Evolutionary conservation across 768 basidiomycete genomes (phyloP), one percentile per base, ranked within the genome.

Genomic region (Trametes cingulata): DNA sequence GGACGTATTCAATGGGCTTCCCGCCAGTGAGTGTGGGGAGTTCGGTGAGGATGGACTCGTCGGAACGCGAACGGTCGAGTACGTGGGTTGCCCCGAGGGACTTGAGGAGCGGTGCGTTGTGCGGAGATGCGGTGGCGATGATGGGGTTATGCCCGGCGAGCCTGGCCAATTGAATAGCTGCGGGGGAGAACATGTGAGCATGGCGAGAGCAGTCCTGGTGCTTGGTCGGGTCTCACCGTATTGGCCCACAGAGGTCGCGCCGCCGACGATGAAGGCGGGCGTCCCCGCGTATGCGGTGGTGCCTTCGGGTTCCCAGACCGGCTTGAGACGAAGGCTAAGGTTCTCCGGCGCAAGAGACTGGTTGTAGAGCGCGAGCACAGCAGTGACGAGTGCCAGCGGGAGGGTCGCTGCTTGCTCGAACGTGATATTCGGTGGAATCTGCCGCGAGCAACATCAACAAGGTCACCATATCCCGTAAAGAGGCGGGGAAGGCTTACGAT

Each of bases 321-420:
- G 55, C 41, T 35, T 36, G 0, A 35, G 35, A 17, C 59, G 52
- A 41, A 69, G 46, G 35, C 35, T 19, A 19, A 53, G 22, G 35
- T 24, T 39, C 14, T 19, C 19, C 1, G 58, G 42, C 1, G 14
- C 35, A 0, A 51, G 51, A 13, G 10, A 13, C 36, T 54, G 52
- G 15, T 52, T 41, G 25, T 52, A 60, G 6, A 54, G 42, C 17
- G 24, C 45, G 10, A 39, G 22, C 6, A 35, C 29, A 8, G 22
- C 45, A 5, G 58, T 60, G 12, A 39, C 37, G 24, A 74, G 62
- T 1, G 57, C 69, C 22, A 71, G 58, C 1, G 74, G 73, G n/a
- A 75, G 60, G 2, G 73, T 64, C 9, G 70, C 52, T 0, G 71
- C 75, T 35, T 71, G 24, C 13, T 72, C 73, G 57, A 73, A 68